Conservation (phyloP, 2,329 filamentous ascomycete species). For the Penicillium sp. region DNA sequence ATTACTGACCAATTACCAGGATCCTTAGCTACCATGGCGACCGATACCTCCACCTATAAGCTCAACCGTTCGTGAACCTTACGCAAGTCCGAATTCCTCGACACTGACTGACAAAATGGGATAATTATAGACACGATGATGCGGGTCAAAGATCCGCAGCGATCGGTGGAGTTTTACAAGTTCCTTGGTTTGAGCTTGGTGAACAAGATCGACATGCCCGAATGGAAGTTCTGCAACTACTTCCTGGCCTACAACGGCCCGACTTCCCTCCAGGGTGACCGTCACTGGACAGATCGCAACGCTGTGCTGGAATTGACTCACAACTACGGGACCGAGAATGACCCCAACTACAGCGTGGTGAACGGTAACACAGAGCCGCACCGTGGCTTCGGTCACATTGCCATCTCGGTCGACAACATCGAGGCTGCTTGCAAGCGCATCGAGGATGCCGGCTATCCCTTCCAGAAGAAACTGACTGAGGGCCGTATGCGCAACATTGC, state of each 20-base stretch:
- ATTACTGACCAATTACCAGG: constrained; percentile 25
- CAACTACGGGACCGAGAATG: constrained; percentile 85
- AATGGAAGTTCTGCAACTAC: constrained; percentile 92
- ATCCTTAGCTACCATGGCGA: constrained; percentile 51
- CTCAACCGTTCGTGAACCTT: constrained; percentile 55
- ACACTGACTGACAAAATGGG: constrained; percentile 22
- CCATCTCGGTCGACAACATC: constrained; percentile 78
- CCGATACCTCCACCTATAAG: constrained; percentile 63
- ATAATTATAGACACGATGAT: constrained; percentile 60
- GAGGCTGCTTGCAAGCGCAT: constrained; percentile 86
- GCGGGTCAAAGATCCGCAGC: constrained; percentile 90
- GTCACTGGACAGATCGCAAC: constrained; percentile 77
- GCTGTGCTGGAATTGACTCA: constrained; percentile 83
- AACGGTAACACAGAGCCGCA: constrained; percentile 91
- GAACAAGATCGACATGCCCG: constrained; percentile 76
- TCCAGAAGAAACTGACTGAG: constrained; percentile 92
- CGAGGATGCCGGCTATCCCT: constrained; percentile 85
- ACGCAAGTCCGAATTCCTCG: not conserved
- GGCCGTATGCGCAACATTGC: constrained; percentile 86
- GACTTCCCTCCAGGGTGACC: constrained; percentile 67
- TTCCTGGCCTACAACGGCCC: constrained; percentile 87
- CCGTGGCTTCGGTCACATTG: constrained; percentile 81
- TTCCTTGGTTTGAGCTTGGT: constrained; percentile 84
- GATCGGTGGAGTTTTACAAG: constrained; percentile 88
- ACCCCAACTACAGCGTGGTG: constrained; percentile 74